These are phyloP conservation scores for Raddia guianensis DNA, from an alignment of 176 grass and related monocot species.

Conservation along the genomic window DNA sequence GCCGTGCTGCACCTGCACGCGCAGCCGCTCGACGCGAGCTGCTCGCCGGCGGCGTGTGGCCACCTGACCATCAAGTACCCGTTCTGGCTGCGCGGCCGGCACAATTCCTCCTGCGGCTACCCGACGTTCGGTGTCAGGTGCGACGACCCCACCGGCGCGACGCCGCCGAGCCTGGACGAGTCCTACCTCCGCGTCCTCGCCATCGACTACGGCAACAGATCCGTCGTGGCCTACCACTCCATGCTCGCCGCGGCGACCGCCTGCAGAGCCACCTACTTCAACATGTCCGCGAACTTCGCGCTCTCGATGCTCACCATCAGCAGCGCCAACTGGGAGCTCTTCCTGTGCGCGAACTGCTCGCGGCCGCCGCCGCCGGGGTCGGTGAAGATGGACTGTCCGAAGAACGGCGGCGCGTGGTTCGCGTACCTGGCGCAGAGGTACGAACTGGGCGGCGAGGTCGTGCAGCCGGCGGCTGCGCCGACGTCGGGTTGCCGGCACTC, in stretches of 20 bases:
- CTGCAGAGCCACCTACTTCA: constrained; percentile 40
- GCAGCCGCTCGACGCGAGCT: constrained; percentile 2
- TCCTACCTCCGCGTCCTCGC: constrained; percentile 40
- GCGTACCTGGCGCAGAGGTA: neutral
- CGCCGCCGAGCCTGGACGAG: constrained; percentile 23
- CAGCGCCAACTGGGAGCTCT: constrained; percentile 47
- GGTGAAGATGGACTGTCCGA: neutral
- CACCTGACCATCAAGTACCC: constrained; percentile 52
- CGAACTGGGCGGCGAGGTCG: neutral
- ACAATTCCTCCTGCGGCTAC: constrained; percentile 51
- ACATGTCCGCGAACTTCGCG: constrained; percentile 43
- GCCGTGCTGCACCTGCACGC: neutral
- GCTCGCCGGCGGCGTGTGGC: constrained; percentile 55
- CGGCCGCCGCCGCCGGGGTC: neutral
- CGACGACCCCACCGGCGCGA: neutral
- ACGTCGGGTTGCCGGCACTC: constrained; percentile 6
- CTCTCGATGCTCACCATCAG: constrained; percentile 32
- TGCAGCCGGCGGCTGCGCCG: neutral
- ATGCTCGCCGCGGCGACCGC: neutral
- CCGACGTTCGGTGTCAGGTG: constrained; percentile 53
- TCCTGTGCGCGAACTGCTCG: constrained; percentile 54
- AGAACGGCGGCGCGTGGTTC: neutral
- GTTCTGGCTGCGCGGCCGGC: constrained; percentile 57
- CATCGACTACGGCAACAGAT: constrained; percentile 56
- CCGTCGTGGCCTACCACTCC: constrained; percentile 40